Base-by-base conservation (phyloP, 306 rosid genomes). In the Acacia acuminata region DNA sequence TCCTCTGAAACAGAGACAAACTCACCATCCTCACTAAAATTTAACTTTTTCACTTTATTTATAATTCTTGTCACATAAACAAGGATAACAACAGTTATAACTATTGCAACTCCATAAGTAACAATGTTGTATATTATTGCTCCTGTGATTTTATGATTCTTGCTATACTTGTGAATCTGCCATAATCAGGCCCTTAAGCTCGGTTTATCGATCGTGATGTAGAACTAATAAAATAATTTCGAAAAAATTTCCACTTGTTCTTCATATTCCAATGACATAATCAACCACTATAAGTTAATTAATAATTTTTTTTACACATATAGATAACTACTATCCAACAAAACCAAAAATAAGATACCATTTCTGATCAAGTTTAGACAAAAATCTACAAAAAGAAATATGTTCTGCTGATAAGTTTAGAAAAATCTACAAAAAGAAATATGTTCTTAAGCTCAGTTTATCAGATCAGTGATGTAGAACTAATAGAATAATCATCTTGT, bases 101-200 rank as follows among this genome's bases (percentile, higher is more conserved):
- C 70, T 25, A 93, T 69, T 17, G 98, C 98, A 27, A 95, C 55
- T 53, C 90, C 77, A 82, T 90, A 90, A 67, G 99, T 92, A 77
- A 93, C 84, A 81, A 86, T 73, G 84, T 95, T 93, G 90, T 93
- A 95, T 72, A 92, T 84, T 12, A 95, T 92, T 88, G 92, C 99
- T 51, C 94, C 90, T 1, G 91, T 88, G 20, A 98, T 93, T 84
- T 92, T 64, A 77, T 84, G 98, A 85, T 87, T 90, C 79, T 83
- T 95, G 84, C 96, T 91, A 3, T 90, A 93, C 73, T 90, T n/a
- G 84, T 58, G 96, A 92, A 58, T 95, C 88, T 5, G 93, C 97
- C 44, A 93, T n/a, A n/a, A n/a, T n/a, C n/a, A 81, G 48, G 97
- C 93, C 91, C 83, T 92, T 64, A 5, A 30, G 42, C 70, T 64